Conservation (phyloP, 2,329 filamentous ascomycete genomes). For the Fusarium haematococcum region DNA sequence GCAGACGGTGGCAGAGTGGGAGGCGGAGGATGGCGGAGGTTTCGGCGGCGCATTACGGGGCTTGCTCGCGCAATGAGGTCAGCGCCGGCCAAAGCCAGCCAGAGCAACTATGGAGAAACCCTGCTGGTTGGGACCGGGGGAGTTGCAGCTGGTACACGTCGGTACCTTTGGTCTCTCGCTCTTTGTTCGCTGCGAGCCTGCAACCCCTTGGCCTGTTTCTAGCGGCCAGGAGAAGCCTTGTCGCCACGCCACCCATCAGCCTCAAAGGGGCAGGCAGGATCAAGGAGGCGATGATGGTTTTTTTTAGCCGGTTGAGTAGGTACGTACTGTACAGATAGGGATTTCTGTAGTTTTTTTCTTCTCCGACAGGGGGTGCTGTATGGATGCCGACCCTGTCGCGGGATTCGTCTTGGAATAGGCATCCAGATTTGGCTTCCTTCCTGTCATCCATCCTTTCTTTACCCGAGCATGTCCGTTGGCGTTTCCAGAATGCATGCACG, state of each 20-base stretch:
- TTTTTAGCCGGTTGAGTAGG: conserved; percentile 22
- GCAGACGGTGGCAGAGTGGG: conserved; percentile 8
- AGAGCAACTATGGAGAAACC: conserved; percentile 43
- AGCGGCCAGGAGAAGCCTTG: conserved; percentile 15
- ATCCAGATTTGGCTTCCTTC: background rate
- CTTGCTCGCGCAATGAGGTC: conserved; percentile 40
- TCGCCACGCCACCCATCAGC: conserved; percentile 29
- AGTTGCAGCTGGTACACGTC: conserved; percentile 11
- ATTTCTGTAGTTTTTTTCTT: background rate
- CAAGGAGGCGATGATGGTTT: conserved; percentile 19
- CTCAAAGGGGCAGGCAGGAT: conserved; percentile 37
- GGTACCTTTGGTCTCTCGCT: conserved; percentile 15
- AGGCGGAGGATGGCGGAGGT: conserved; percentile 36
- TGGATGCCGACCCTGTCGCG: background rate
- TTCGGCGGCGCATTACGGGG: conserved; percentile 39
- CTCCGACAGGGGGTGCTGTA: background rate
- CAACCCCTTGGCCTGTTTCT: conserved; percentile 14
- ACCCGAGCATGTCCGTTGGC: conserved; percentile 12
- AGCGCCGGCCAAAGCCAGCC: conserved; percentile 22
- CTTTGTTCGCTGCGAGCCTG: background rate
- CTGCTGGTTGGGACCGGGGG: conserved; percentile 29
- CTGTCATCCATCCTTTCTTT: background rate
- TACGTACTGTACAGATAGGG: background rate
- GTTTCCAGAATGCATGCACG: conserved; percentile 4
- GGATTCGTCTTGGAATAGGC: background rate